These are phyloP conservation scores for Macrophomina tecta DNA, from an alignment of 2,329 filamentous ascomycete genomes.

Conservation along the genomic window DNA sequence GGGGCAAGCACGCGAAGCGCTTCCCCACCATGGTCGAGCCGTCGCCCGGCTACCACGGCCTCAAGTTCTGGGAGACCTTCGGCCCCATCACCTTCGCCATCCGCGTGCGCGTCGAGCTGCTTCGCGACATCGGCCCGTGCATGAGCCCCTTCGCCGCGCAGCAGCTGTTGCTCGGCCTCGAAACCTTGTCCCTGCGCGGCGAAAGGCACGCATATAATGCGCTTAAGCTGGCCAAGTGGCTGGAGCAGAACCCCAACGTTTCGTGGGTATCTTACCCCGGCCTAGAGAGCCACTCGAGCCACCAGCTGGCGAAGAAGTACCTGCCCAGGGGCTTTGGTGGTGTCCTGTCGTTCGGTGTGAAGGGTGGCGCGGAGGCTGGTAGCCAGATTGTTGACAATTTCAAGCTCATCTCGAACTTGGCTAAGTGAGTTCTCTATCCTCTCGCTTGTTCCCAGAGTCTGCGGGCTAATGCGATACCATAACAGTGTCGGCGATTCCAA, in stretches of 20 bases:
- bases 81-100: constrained; percentile 82
- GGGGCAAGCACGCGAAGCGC: constrained; percentile 80
- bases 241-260: constrained; percentile 83
- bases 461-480: constrained; percentile 37
- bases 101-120: constrained; percentile 84
- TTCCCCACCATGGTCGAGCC: constrained; percentile 95
- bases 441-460: background rate
- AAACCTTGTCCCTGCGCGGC: constrained; percentile 85
- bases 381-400: constrained; percentile 91
- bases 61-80: constrained; percentile 95
- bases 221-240: constrained; percentile 77
- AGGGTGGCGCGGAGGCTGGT: constrained; percentile 83
- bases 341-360: constrained; percentile 91
- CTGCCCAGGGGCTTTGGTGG: constrained; percentile 84
- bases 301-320: constrained; percentile 85
- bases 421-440: constrained; percentile 63
- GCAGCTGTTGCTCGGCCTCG: constrained; percentile 85
- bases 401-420: constrained; percentile 93
- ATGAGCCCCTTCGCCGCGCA: constrained; percentile 93
- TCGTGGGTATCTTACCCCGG: constrained; percentile 95
- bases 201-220: constrained; percentile 90
- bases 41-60: constrained; percentile 85
- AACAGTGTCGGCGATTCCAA: constrained; percentile 82
- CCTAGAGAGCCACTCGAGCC: constrained; percentile 78
- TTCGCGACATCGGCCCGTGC: constrained; percentile 81